Evolutionary conservation across 306 rosid genomes (phyloP).

Genomic region (Lupinus albus): DNA sequence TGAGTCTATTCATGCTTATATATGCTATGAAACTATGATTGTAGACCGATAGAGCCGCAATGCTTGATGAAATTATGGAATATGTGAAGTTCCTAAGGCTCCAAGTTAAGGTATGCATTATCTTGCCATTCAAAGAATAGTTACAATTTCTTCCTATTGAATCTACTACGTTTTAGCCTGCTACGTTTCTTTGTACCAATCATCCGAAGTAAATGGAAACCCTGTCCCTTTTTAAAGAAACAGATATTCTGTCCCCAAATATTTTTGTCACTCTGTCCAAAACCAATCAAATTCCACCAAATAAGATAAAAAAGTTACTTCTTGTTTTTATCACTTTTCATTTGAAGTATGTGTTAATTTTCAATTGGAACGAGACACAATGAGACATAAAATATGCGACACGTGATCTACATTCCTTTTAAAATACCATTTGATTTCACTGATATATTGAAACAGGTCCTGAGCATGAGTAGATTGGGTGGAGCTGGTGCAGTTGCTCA

Average conservation of each 20-base stretch:
- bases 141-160: constrained; percentile 1
- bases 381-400: too few relatives aligned
- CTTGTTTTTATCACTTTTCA: too few relatives aligned
- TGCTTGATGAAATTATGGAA: constrained; percentile 98
- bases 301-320: too few relatives aligned
- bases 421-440: constrained; percentile 30
- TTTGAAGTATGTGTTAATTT: too few relatives aligned
- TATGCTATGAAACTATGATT: constrained; percentile 28
- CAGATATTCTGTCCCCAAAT: too few relatives aligned
- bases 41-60: constrained; percentile 93
- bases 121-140: constrained; percentile 22
- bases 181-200: neutral
- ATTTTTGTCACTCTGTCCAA: too few relatives aligned
- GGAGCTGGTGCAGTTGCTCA: constrained; percentile 99
- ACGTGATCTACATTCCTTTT: too few relatives aligned
- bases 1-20: constrained; percentile 29
- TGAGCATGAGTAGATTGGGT: constrained; percentile 97
- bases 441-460: constrained; percentile 57
- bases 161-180: constrained; percentile 3
- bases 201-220: neutral
- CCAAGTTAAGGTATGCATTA: constrained; percentile 81
- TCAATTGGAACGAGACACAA: too few relatives aligned
- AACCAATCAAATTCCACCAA: too few relatives aligned
- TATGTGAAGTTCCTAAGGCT: constrained; percentile 97
- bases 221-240: neutral